These are phyloP conservation scores for Zygosaccharomyces pseudobailii DNA, from an alignment of 1,139 yeast genomes.

Conservation along the genomic window DNA sequence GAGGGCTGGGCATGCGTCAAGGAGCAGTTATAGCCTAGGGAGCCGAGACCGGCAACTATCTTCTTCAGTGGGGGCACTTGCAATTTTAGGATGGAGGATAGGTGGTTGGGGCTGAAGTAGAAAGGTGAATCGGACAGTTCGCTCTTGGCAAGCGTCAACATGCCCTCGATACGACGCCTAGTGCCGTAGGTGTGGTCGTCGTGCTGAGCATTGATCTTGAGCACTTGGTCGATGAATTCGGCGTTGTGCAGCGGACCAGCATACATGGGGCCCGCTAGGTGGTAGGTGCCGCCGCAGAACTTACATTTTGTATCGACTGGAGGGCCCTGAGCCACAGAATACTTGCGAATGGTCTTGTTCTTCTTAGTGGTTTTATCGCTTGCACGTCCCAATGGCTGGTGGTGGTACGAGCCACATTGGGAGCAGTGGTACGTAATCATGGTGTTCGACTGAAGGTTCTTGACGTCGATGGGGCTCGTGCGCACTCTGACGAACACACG, in stretches of 20 bases:
- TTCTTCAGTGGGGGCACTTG: constrained; percentile 77
- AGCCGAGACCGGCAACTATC: constrained; percentile 77
- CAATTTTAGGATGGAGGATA: constrained; percentile 71
- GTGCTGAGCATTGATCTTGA: constrained; percentile 48
- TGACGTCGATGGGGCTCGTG: constrained; percentile 76
- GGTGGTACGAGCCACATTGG: constrained; percentile 72
- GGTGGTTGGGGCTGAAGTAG: constrained; percentile 73
- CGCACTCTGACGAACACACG: constrained; percentile 74
- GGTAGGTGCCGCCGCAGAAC: constrained; percentile 65
- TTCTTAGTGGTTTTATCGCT: constrained; percentile 37
- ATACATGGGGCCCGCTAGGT: constrained; percentile 97
- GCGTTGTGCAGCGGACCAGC: constrained; percentile 69
- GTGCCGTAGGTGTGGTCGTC: constrained; percentile 64
- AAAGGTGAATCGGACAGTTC: constrained; percentile 67
- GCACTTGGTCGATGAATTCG: constrained; percentile 59
- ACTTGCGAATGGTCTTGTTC: constrained; percentile 42
- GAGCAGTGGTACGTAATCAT: constrained; percentile 80
- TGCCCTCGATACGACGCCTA: constrained; percentile 78
- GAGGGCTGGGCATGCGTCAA: constrained; percentile 86
- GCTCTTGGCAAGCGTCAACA: constrained; percentile 75
- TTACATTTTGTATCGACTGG: constrained; percentile 54
- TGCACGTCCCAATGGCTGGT: constrained; percentile 71
- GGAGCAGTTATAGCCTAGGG: constrained; percentile 74
- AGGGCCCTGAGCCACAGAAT: constrained; percentile 53
- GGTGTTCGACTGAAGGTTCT: constrained; percentile 64